Percentiles rank a stretch among this genome's conserved stretches.
Evolutionary conservation across 768 basidiomycete species (phyloP).

Genomic region (Dentipellis sp.): DNA sequence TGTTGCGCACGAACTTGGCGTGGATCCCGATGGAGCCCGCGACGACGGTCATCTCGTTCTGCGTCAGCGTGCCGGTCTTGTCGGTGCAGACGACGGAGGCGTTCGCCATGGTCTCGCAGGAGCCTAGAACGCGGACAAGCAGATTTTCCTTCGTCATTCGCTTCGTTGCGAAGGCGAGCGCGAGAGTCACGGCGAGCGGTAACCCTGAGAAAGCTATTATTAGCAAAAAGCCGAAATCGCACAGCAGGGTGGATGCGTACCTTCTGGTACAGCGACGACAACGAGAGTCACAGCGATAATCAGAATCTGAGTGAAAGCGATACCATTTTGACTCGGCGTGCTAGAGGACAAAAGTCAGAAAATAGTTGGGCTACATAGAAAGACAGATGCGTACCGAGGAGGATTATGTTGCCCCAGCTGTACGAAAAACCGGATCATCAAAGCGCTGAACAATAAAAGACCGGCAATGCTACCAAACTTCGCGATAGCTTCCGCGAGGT

Average conservation of each 20-base stretch:
- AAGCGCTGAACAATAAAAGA: slow-evolving; percentile 64
- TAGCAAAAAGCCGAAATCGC: not conserved
- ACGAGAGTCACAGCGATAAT: slow-evolving; percentile 93
- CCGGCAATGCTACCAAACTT: slow-evolving; percentile 82
- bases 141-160: slow-evolving; percentile 97
- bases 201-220: slow-evolving; percentile 42
- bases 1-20: slow-evolving; percentile 81
- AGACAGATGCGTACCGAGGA: slow-evolving; percentile 30
- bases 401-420: slow-evolving; percentile 62
- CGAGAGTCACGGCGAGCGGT: slow-evolving; percentile 92
- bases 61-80: slow-evolving; percentile 94
- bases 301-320: slow-evolving; percentile 85
- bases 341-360: slow-evolving; percentile 23
- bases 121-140: slow-evolving; percentile 89
- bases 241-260: slow-evolving; percentile 19
- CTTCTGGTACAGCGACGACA: slow-evolving; percentile 85
- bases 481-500: slow-evolving; percentile 91
- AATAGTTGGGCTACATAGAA: not conserved
- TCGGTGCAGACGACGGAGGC: slow-evolving; percentile 94
- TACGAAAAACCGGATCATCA: slow-evolving; percentile 95
- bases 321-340: slow-evolving; percentile 73
- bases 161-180: slow-evolving; percentile 93
- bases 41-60: slow-evolving; percentile 93
- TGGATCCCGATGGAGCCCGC: slow-evolving; percentile 92
- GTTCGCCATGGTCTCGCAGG: slow-evolving; percentile 99